Percentiles rank a stretch among this genome's conserved stretches.
Conservation (phyloP, 257 asterid genomes). For the Lithospermum erythrorhizon region DNA sequence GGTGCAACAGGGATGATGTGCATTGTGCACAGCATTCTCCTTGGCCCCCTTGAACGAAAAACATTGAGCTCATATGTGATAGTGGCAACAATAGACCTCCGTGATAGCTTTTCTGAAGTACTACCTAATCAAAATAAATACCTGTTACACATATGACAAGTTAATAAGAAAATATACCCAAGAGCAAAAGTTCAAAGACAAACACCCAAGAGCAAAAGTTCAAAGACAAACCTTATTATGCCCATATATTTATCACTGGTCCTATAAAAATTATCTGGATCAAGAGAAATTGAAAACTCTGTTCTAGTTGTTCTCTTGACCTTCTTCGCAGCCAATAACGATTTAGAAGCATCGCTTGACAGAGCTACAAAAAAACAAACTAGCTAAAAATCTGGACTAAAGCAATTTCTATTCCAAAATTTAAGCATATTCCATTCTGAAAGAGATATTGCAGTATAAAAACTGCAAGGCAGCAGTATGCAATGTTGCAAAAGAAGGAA, state of each 20-base stretch:
- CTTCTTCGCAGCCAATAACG: slow-evolving; percentile 48
- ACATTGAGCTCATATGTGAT: slow-evolving; percentile 55
- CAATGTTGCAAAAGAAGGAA: too few species aligned
- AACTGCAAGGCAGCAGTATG: too few species aligned
- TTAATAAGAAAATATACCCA: neutral
- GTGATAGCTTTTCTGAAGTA: slow-evolving; percentile 32
- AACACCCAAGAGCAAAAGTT: slow-evolving; percentile 11
- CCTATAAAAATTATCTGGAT: slow-evolving; percentile 44
- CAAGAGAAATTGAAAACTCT: slow-evolving; percentile 41
- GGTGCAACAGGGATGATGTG: slow-evolving; percentile 33
- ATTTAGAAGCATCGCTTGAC: slow-evolving; percentile 41
- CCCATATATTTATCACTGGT: slow-evolving; percentile 40
- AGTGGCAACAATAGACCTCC: slow-evolving; percentile 36
- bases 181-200: neutral
- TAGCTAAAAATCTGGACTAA: neutral
- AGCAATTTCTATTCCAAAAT: neutral
- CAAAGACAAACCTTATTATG: slow-evolving; percentile 33
- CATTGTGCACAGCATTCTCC: slow-evolving; percentile 52
- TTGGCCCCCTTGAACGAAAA: slow-evolving; percentile 63
- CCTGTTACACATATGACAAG: neutral
- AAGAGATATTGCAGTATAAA: too few species aligned
- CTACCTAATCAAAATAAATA: slow-evolving; percentile 26
- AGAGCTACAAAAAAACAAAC: too few species aligned
- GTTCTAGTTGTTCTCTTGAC: slow-evolving; percentile 42
- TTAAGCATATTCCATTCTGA: too few species aligned